Percentiles rank a stretch among this genome's conserved stretches.
Conservation (phyloP, 805 yeast species). For the Lipomyces spencermartinsiae region DNA sequence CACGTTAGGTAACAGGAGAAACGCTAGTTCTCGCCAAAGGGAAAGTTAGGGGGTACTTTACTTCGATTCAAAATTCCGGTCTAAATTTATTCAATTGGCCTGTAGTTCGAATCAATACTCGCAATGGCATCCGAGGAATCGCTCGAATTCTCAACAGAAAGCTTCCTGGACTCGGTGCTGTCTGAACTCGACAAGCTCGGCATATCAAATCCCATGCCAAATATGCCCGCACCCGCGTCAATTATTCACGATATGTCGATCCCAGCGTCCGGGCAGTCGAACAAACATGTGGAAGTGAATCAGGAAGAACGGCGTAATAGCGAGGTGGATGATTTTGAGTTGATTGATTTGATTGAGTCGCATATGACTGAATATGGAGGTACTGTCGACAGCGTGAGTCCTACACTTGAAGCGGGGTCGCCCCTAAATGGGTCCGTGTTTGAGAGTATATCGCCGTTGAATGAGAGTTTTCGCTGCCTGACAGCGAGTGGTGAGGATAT, state of each 20-base stretch:
- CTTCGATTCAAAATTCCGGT: too few species aligned
- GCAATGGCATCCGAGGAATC: constrained; percentile 1
- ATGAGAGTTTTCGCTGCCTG: not conserved
- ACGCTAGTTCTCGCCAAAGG: too few species aligned
- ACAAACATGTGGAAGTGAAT: not conserved
- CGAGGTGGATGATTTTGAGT: constrained; percentile 25
- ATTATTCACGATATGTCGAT: not conserved
- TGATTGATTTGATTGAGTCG: constrained; percentile 25
- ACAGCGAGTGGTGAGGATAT: not conserved
- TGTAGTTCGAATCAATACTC: too few species aligned
- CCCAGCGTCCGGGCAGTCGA: not conserved
- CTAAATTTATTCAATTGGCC: too few species aligned
- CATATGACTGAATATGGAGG: constrained; percentile 21
- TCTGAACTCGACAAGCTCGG: constrained; percentile 27
- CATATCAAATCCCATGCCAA: not conserved
- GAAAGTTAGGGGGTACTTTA: too few species aligned
- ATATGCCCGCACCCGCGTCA: not conserved
- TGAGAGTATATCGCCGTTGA: constrained; percentile 5
- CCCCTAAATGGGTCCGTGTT: constrained; percentile 12
- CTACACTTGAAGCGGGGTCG: constrained; percentile 8
- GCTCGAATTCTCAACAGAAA: constrained; percentile 15
- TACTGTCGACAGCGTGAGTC: not conserved
- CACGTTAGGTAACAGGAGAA: too few species aligned
- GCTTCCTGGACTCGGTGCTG: constrained; percentile 20
- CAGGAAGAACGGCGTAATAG: not conserved